Conservation (phyloP, 345 rosid species). For the Citrus hindsii region DNA sequence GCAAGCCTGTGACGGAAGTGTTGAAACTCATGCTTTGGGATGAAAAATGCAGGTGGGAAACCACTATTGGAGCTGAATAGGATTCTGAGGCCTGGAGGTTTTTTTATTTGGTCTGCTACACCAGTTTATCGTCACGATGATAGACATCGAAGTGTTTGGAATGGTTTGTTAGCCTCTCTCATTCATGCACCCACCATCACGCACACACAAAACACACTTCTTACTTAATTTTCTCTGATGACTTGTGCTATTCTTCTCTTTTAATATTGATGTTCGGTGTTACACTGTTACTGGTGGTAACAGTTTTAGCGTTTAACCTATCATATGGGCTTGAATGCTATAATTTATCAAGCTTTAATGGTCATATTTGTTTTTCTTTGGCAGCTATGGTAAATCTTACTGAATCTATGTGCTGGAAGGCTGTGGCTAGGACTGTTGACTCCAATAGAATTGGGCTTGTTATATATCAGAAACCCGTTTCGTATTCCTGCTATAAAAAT, state of each 20-base stretch:
- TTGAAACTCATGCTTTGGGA: constrained; percentile 5
- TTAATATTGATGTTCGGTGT: background rate
- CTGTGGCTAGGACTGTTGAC: constrained; percentile 56
- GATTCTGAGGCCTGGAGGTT: constrained; percentile 92
- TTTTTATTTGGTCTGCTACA: constrained; percentile 94
- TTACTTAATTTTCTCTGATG: background rate
- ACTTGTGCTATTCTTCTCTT: background rate
- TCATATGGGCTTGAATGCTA: background rate
- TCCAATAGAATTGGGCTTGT: constrained; percentile 75
- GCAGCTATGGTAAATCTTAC: constrained; percentile 81
- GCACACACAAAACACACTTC: background rate
- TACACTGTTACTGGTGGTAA: background rate
- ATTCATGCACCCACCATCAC: background rate
- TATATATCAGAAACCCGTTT: constrained; percentile 74
- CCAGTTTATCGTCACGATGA: constrained; percentile 72
- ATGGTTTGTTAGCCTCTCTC: constrained; percentile 30
- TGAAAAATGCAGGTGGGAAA: constrained; percentile 72
- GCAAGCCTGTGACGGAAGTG: background rate
- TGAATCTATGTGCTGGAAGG: constrained; percentile 80
- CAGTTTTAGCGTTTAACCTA: background rate
- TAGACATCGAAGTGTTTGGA: constrained; percentile 70
- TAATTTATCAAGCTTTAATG: background rate
- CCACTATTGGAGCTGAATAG: constrained; percentile 89
- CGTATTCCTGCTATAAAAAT: constrained; percentile 61
- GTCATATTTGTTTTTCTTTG: constrained; percentile 14